Evolutionary conservation across 179 eudicot genomes (phyloP).

Genomic region (Silene vulgaris): DNA sequence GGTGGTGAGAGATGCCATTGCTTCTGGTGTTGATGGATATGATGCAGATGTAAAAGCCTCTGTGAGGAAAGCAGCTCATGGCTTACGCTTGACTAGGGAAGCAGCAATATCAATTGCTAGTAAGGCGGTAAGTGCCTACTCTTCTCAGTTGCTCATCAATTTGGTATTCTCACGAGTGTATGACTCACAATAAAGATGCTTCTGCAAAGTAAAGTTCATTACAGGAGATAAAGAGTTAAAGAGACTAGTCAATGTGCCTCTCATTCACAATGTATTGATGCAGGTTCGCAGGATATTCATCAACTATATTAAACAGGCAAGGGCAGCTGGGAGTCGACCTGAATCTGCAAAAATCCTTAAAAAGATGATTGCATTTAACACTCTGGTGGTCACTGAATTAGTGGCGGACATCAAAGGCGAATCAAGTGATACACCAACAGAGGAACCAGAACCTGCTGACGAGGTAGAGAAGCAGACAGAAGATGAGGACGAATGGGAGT

Average conservation of each 20-base stretch:
- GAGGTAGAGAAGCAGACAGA: slow-evolving; percentile 45
- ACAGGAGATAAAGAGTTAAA: not conserved
- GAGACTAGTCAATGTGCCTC: not conserved
- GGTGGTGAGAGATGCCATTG: slow-evolving; percentile 79
- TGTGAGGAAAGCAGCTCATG: slow-evolving; percentile 93
- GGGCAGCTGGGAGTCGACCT: slow-evolving; percentile 58
- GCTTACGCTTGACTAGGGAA: slow-evolving; percentile 88
- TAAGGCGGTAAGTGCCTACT: slow-evolving; percentile 64
- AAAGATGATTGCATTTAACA: slow-evolving; percentile 74
- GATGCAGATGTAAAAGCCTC: slow-evolving; percentile 60
- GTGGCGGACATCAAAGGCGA: slow-evolving; percentile 89
- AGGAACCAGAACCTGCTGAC: slow-evolving; percentile 46
- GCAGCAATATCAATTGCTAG: slow-evolving; percentile 89
- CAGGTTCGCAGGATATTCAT: slow-evolving; percentile 79
- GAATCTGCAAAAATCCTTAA: slow-evolving; percentile 70
- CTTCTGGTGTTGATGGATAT: slow-evolving; percentile 79
- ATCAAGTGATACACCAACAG: slow-evolving; percentile 44
- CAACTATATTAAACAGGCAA: slow-evolving; percentile 66
- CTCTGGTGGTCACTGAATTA: slow-evolving; percentile 66
- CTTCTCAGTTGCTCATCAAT: slow-evolving; percentile 5
- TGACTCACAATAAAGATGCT: not conserved
- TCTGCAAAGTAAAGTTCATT: not conserved
- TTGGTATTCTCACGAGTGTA: not conserved
- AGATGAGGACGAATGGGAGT: slow-evolving; percentile 73
- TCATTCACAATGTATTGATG: slow-evolving; percentile 18